phyloP scores from a whole-genome alignment of 2,329 filamentous ascomycete species.

The Truncatella angustata region DNA sequence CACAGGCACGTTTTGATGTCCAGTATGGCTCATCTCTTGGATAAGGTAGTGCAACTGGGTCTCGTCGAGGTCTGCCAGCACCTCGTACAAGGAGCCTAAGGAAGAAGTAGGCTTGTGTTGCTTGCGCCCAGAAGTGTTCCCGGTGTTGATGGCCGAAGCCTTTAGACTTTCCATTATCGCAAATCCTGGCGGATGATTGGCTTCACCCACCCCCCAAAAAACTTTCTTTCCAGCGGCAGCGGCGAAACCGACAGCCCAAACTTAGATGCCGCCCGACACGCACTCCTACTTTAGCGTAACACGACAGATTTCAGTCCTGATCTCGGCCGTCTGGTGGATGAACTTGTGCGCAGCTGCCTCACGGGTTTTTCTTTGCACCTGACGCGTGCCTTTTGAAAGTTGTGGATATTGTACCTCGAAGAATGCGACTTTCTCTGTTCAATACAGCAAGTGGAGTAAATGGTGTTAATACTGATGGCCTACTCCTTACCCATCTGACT shows the following conservation, averaged over 20 bases:
- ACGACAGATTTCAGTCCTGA: no score
- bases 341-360: no score
- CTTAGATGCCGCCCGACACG: no score
- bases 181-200: neutral
- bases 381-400: no score
- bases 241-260: neutral
- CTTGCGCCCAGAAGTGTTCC: neutral
- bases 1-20: slow-evolving; percentile 8
- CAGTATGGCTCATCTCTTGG: slow-evolving; percentile 12
- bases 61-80: slow-evolving; percentile 11
- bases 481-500: neutral
- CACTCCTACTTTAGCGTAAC: no score
- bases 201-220: neutral
- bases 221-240: neutral
- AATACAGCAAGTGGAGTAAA: no score
- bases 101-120: slow-evolving; percentile 3
- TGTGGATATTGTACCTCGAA: no score
- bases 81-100: slow-evolving; percentile 11
- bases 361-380: no score
- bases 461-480: no score
- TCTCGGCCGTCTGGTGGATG: no score
- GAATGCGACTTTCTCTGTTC: no score
- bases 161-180: slow-evolving; percentile 1
- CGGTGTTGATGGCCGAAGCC: neutral
- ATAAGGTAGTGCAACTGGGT: slow-evolving; percentile 11